These are phyloP conservation scores for Metschnikowia matae DNA, from an alignment of 805 yeast genomes.

Conservation along the genomic window DNA sequence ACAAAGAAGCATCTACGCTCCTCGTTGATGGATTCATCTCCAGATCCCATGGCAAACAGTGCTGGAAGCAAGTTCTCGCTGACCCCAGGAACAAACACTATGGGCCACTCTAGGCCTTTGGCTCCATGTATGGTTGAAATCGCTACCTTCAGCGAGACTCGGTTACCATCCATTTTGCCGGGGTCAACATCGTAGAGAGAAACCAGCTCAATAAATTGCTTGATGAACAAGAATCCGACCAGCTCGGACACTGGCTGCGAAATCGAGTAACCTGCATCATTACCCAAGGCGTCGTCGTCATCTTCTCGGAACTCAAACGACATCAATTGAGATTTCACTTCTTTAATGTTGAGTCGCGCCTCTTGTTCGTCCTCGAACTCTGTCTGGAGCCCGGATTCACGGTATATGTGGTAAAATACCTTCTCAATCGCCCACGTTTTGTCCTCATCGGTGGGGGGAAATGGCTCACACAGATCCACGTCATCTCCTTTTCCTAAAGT, in stretches of 20 bases:
- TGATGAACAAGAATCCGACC: slow-evolving; percentile 8
- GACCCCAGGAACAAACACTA: slow-evolving; percentile 76
- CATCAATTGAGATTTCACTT: slow-evolving; percentile 34
- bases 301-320: slow-evolving; percentile 31
- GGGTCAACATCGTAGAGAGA: slow-evolving; percentile 20
- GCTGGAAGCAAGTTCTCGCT: slow-evolving; percentile 67
- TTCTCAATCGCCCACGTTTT: neutral
- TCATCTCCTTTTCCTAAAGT: too few species aligned
- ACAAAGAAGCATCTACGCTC: slow-evolving; percentile 86
- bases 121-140: slow-evolving; percentile 88
- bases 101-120: slow-evolving; percentile 94
- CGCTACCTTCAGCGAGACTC: slow-evolving; percentile 26
- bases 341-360: slow-evolving; percentile 33
- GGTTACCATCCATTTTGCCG: slow-evolving; percentile 15
- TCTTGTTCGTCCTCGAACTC: slow-evolving; percentile 29
- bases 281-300: too few species aligned
- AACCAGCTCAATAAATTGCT: slow-evolving; percentile 15
- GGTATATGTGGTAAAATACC: slow-evolving; percentile 25
- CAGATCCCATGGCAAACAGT: slow-evolving; percentile 36
- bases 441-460: neutral
- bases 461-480: too few species aligned
- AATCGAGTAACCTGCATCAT: too few species aligned
- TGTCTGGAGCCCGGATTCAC: slow-evolving; percentile 25
- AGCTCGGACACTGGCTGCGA: slow-evolving; percentile 11
- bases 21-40: slow-evolving; percentile 48